Conservation (phyloP, 345 rosid species). For the Hypericum androsaemum region DNA sequence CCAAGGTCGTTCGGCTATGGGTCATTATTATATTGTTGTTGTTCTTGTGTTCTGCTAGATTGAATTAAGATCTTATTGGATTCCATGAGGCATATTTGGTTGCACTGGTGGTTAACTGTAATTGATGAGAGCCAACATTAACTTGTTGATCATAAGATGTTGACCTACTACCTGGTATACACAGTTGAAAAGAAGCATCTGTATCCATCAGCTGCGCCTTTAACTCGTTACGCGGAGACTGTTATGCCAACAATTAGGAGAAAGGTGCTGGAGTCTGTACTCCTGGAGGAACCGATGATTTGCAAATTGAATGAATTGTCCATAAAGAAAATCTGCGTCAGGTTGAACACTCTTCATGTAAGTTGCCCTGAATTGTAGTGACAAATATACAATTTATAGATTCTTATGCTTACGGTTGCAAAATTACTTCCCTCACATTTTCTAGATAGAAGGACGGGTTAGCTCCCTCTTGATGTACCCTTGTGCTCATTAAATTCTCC, state of each 20-base stretch:
- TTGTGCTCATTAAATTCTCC: no score
- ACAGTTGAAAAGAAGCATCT: constrained; percentile 77
- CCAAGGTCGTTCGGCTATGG: no score
- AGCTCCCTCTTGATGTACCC: no score
- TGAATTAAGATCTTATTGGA: no score
- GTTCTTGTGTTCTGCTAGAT: no score
- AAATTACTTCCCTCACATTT: no score
- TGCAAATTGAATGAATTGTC: constrained; percentile 53
- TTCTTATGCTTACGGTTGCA: no score
- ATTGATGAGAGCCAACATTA: not conserved
- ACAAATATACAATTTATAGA: no score
- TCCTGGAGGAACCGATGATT: constrained; percentile 39
- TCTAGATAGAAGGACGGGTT: no score
- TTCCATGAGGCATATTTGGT: no score
- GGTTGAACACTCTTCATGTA: constrained; percentile 86
- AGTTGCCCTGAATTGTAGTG: constrained; percentile 17
- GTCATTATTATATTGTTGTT: no score
- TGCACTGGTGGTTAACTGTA: not conserved
- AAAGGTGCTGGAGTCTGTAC: constrained; percentile 41
- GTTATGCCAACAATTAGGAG: constrained; percentile 52
- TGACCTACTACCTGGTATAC: constrained; percentile 7
- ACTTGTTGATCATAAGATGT: not conserved
- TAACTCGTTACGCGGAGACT: constrained; percentile 73
- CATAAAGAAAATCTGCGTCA: constrained; percentile 70
- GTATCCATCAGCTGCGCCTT: constrained; percentile 77